Conservation (phyloP, 2,329 filamentous ascomycete genomes). For the Fusarium zealandicum region DNA sequence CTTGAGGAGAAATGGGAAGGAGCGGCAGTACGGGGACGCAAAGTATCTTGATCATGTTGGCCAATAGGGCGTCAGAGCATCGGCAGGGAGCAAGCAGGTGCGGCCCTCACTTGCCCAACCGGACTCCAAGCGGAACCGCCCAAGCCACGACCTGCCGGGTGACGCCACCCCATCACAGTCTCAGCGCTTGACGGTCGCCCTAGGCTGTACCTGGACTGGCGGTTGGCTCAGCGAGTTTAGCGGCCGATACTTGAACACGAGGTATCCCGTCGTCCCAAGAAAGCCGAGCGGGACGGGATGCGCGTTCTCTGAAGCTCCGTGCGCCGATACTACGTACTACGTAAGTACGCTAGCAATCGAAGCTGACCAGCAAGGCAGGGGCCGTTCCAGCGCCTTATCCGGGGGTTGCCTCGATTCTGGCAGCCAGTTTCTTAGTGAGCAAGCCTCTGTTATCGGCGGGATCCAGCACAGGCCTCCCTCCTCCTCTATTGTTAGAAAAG, state of each 20-base stretch:
- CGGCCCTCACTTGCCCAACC: conserved; percentile 22
- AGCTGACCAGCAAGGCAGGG: conserved; percentile 18
- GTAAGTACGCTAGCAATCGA: conserved; percentile 25
- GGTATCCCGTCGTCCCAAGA: conserved; percentile 6
- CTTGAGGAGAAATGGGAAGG: conserved; percentile 13
- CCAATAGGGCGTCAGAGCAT: conserved; percentile 13
- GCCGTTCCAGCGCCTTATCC: conserved; percentile 30
- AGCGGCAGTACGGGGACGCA: conserved; percentile 19
- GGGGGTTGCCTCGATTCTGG: conserved; percentile 16
- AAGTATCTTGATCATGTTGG: conserved; percentile 15
- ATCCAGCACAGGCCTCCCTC: conserved; percentile 5
- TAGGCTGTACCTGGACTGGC: conserved; percentile 29
- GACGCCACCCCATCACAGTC: conserved; percentile 33
- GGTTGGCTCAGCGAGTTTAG: conserved; percentile 1
- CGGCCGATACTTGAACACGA: conserved; percentile 24
- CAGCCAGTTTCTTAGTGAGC: conserved; percentile 1
- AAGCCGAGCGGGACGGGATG: conserved; percentile 7
- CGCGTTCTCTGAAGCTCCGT: conserved; percentile 1
- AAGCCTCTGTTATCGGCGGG: conserved; percentile 8
- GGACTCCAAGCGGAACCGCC: conserved; percentile 13
- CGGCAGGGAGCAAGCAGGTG: conserved; percentile 16
- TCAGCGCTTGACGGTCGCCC: conserved; percentile 19
- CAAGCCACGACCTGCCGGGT: conserved; percentile 27
- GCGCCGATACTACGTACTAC: too few species aligned
- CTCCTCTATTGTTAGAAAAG: neutral